A percentile compares a stretch with the other conserved stretches of the same genome.
Conservation (phyloP, 1,284 basidiomycete species). For the Ustilago lituana region DNA sequence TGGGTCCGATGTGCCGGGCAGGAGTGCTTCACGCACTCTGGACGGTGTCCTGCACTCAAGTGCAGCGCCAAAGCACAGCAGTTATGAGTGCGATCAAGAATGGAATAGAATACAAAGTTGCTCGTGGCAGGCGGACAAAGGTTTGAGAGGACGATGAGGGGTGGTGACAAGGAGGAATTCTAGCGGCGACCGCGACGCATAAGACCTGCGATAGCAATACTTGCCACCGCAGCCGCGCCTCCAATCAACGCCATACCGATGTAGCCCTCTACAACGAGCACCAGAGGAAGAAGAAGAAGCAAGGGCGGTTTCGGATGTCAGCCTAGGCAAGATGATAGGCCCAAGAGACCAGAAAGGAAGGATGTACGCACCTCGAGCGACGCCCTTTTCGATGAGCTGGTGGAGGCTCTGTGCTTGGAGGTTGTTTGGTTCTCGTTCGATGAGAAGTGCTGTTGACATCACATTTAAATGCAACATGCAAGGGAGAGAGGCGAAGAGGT, state of each 20-base stretch:
- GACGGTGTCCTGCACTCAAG: no score
- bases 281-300: background rate
- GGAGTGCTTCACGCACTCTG: no score
- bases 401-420: slow-evolving; percentile 88
- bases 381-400: slow-evolving; percentile 84
- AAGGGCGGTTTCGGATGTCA: background rate
- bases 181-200: slow-evolving; percentile 55
- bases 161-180: background rate
- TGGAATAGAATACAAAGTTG: no score
- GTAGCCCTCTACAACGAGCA: slow-evolving; percentile 77
- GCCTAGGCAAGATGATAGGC: background rate
- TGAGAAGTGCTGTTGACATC: slow-evolving; percentile 76
- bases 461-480: no score
- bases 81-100: no score
- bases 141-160: no score
- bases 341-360: background rate
- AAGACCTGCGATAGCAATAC: slow-evolving; percentile 81
- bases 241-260: slow-evolving; percentile 94
- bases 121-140: no score
- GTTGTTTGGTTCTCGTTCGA: slow-evolving; percentile 93
- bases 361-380: slow-evolving; percentile 77
- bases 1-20: no score
- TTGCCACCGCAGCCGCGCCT: slow-evolving; percentile 85
- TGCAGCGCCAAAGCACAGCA: no score
- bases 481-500: background rate